phyloP scores from a whole-genome alignment of 1,284 basidiomycete genomes.

The Anthracocystis panici-leucophaei region DNA sequence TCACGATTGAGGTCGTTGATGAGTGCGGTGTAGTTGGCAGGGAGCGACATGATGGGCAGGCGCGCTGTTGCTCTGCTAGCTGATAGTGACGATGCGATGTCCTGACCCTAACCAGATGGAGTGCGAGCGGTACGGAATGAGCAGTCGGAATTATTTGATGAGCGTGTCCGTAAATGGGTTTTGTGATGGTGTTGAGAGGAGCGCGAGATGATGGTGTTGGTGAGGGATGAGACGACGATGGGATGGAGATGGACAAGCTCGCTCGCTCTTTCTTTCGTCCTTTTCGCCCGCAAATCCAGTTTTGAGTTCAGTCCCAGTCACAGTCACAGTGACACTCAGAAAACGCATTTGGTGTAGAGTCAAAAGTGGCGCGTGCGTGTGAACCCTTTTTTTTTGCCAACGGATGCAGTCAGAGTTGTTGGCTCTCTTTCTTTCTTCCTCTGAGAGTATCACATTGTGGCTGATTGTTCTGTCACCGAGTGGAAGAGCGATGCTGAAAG shows the following conservation, averaged over 20 bases:
- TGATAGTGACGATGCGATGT: neutral
- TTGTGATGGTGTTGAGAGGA: neutral
- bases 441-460: neutral
- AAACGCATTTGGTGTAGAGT: conserved; percentile 4
- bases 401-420: neutral
- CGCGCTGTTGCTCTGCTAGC: neutral
- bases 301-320: neutral
- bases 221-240: neutral
- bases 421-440: neutral
- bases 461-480: neutral
- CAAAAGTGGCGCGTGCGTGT: conserved; percentile 9
- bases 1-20: conserved; percentile 89
- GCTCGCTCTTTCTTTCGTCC: too few species aligned
- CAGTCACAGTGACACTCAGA: neutral
- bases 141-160: neutral
- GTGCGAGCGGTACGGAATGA: neutral
- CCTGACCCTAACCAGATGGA: neutral
- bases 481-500: neutral
- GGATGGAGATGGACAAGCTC: neutral
- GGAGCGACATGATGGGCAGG: conserved; percentile 26
- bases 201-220: neutral
- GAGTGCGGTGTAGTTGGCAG: conserved; percentile 70
- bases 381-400: conserved; percentile 4
- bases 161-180: neutral
- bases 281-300: neutral